Percentiles rank a stretch among this genome's conserved stretches.
Conservation (phyloP, 176 grass and related monocot genomes). For the Phyllostachys edulis region DNA sequence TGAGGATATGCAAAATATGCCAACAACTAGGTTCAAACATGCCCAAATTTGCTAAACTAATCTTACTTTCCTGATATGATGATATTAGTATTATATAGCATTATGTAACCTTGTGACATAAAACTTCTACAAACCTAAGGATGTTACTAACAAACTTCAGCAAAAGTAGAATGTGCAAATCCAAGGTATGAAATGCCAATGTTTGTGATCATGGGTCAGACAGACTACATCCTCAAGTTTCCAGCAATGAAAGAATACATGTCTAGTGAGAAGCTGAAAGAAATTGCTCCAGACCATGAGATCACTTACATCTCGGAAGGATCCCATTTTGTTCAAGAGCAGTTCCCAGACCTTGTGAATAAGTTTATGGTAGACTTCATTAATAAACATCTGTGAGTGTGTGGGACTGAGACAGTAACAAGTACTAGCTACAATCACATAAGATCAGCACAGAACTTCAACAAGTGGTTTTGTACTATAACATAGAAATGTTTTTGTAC, state of each 20-base stretch:
- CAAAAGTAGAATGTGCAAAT: neutral
- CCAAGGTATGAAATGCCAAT: constrained; percentile 39
- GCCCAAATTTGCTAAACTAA: neutral
- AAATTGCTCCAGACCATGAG: constrained; percentile 42
- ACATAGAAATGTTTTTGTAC: neutral
- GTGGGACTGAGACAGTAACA: neutral
- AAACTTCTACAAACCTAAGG: neutral
- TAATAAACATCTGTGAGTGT: constrained; percentile 10
- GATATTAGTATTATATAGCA: neutral
- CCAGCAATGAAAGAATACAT: constrained; percentile 35
- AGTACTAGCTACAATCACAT: neutral
- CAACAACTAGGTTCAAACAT: neutral
- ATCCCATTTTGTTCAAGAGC: constrained; percentile 54
- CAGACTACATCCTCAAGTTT: constrained; percentile 47
- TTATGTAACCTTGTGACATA: neutral
- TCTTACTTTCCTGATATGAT: neutral
- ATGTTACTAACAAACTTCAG: neutral
- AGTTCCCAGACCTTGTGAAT: constrained; percentile 41
- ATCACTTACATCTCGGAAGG: constrained; percentile 37
- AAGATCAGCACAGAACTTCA: neutral
- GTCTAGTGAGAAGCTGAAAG: constrained; percentile 35
- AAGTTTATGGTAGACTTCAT: constrained; percentile 29
- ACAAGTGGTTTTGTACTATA: neutral
- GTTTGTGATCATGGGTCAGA: constrained; percentile 46
- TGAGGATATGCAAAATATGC: neutral